Evolutionary conservation across 352 stramenopile genomes (phyloP).

Genomic region (Globisporangium spiculum): DNA sequence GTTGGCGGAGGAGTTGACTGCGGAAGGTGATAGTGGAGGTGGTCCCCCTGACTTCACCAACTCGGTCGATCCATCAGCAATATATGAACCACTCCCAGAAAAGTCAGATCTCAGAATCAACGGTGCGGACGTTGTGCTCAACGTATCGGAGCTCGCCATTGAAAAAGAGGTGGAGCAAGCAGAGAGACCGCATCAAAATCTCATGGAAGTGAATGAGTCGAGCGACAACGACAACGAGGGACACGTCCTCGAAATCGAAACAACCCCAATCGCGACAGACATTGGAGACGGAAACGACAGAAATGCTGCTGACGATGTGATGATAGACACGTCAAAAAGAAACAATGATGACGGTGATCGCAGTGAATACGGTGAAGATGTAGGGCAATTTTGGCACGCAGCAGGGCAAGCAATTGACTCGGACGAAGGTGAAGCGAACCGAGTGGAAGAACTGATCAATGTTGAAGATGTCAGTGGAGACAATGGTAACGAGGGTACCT

Average conservation of each 20-base stretch:
- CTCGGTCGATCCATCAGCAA: not conserved
- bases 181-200: not conserved
- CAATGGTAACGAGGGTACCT: too few relatives aligned
- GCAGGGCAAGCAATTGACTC: not conserved
- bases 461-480: not conserved
- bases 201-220: too few relatives aligned
- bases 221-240: not conserved
- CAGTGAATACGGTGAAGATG: not conserved
- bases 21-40: not conserved
- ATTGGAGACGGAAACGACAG: not conserved
- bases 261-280: not conserved
- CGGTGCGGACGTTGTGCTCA: not conserved
- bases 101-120: not conserved
- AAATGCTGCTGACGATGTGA: not conserved
- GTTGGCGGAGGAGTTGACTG: not conserved
- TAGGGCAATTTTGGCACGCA: not conserved
- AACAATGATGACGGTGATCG: not conserved
- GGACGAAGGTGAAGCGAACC: not conserved
- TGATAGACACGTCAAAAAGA: not conserved
- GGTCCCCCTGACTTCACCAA: not conserved
- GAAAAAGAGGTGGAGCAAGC: not conserved
- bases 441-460: not conserved
- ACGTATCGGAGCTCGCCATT: not conserved
- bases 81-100: not conserved
- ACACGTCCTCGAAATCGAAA: not conserved